Conservation (phyloP, 768 basidiomycete genomes). For the Tylopilus sp. region DNA sequence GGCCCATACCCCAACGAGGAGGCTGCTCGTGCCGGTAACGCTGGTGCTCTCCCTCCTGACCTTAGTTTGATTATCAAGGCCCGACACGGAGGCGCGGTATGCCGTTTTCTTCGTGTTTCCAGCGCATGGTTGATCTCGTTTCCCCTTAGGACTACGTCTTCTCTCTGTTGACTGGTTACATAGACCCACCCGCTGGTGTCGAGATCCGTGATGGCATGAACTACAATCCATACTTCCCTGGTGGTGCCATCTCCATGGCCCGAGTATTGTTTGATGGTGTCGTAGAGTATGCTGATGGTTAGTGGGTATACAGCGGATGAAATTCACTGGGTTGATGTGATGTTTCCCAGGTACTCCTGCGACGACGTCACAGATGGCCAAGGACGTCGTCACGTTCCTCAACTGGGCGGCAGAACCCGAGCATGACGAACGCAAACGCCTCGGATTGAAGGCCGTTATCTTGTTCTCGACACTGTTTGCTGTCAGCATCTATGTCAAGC, state of each 20-base stretch:
- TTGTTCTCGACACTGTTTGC: conserved; percentile 83
- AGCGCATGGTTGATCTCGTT: conserved; percentile 3
- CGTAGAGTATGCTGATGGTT: conserved; percentile 95
- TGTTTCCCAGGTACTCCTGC: conserved; percentile 78
- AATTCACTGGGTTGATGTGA: conserved; percentile 6
- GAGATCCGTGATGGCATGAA: conserved; percentile 97
- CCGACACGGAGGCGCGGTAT: conserved; percentile 91
- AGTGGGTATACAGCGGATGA: conserved; percentile 17
- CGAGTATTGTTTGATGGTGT: conserved; percentile 93
- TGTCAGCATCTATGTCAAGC: conserved; percentile 84
- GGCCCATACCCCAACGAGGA: conserved; percentile 95
- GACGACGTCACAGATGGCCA: conserved; percentile 98
- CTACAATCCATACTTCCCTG: conserved; percentile 99
- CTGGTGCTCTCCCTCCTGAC: conserved; percentile 95
- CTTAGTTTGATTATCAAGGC: conserved; percentile 97
- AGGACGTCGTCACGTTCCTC: conserved; percentile 94
- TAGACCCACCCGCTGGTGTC: conserved; percentile 93
- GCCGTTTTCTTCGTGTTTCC: conserved; percentile 31
- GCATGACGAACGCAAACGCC: conserved; percentile 96
- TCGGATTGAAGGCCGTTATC: conserved; percentile 93
- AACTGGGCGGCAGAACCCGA: conserved; percentile 98
- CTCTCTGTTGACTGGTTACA: conserved; percentile 94
- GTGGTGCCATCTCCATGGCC: conserved; percentile 98
- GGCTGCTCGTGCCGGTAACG: conserved; percentile 92
- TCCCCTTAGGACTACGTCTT: conserved; percentile 90